A percentile compares a stretch with the other conserved stretches of the same genome.
Conservation (phyloP, 73 alveolate species). For the Durusdinium trenchii region DNA sequence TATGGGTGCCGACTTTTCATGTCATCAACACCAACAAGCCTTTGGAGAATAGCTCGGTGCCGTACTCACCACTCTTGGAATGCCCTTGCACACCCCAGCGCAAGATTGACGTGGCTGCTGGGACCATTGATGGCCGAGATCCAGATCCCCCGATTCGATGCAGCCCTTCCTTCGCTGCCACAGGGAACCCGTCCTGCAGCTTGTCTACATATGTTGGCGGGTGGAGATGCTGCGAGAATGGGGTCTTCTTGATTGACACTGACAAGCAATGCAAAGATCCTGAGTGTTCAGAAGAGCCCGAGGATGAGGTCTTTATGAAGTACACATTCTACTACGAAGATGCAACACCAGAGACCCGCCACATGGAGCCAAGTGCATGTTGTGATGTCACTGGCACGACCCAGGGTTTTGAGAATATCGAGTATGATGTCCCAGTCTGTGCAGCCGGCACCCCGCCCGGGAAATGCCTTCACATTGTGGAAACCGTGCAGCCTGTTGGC, state of each 20-base stretch:
- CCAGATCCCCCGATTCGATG: constrained; percentile 83
- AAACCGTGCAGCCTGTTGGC: constrained; percentile 78
- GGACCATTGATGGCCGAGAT: constrained; percentile 57
- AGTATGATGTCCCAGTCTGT: constrained; percentile 76
- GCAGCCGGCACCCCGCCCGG: constrained; percentile 70
- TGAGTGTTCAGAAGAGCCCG: constrained; percentile 41
- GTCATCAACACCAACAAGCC: constrained; percentile 88
- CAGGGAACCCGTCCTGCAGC: constrained; percentile 88
- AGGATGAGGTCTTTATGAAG: constrained; percentile 75
- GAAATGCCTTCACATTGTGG: constrained; percentile 63
- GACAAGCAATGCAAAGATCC: constrained; percentile 88
- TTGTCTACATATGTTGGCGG: constrained; percentile 89
- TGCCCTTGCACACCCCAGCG: constrained; percentile 96
- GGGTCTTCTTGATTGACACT: constrained; percentile 86
- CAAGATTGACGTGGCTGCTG: constrained; percentile 61
- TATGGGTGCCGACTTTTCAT: constrained; percentile 73
- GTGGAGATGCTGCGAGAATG: constrained; percentile 94
- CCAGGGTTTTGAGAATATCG: constrained; percentile 86
- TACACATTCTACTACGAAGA: constrained; percentile 71
- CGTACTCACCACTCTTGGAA: constrained; percentile 86
- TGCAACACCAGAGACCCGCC: constrained; percentile 45
- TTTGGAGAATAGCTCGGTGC: constrained; percentile 30
- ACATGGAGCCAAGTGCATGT: constrained; percentile 78
- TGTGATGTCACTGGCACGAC: constrained; percentile 75
- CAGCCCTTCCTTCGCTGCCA: constrained; percentile 56